Evolutionary conservation across 2,329 filamentous ascomycete species (phyloP), one percentile per base, ranked within the genome.

Genomic region (Emydomyces testavorans): DNA sequence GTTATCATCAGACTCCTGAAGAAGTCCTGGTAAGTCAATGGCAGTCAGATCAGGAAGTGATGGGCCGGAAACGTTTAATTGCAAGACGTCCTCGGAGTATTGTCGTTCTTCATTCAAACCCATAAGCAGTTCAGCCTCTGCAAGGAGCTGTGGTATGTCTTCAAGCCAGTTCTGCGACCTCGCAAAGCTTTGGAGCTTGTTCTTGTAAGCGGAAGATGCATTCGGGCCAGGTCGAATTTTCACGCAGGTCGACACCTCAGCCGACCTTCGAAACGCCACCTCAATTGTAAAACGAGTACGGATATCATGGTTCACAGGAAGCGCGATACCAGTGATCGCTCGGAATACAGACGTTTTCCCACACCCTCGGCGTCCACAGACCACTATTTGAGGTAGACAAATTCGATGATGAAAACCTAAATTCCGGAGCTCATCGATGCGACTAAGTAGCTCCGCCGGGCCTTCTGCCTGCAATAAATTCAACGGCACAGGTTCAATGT

Each of bases 231-330:
- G 57, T 23, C 51, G 56, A 39, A 62, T 58, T 41, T 50, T 58
- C 7, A 59, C 56, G 5, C 50, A 37, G 6, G 57, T 54, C 4
- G 55, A 51, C 15, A 54, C 41, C 31, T 54, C 48, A 2, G 53
- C 7, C 6, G 57, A 53, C 18, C 54, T 50, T 36, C 72, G 66
- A 21, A 81, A 64, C 16, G 77, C 68, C 6, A 81, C 61, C 55
- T 81, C 76, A 0, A 76, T 80, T 0, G 78, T 72, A 53, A 80
- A 80, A 1, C 75, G 66, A 0, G 78, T 81, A 56, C 75, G 79
- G 0, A 76, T 50, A 16, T 64, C 70, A 21, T 73, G 71, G 6
- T 77, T 73, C 13, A 50, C 48, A 20, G 54, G 54, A 15, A 56
- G 39, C 4, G 37, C 26, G 21, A 54, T 40, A 18, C 54, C 52